Evolutionary conservation across 768 basidiomycete genomes (phyloP).

Genomic region (Hypsizygus marmoreus): DNA sequence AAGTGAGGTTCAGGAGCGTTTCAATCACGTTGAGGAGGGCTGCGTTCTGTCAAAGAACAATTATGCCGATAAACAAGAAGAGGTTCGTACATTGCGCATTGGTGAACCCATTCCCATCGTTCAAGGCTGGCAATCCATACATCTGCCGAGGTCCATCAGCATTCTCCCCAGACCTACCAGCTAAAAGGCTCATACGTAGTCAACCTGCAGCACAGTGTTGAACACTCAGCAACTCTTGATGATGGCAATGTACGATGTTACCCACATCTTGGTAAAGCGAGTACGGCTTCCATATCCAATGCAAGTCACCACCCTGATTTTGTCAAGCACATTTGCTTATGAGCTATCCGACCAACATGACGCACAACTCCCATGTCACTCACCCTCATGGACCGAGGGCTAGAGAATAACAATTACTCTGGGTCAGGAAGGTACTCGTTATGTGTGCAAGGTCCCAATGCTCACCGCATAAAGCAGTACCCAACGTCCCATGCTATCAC

Average conservation of each 20-base stretch:
- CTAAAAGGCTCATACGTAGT: background rate
- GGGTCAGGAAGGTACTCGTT: background rate
- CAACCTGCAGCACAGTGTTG: constrained; percentile 28
- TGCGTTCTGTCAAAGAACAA: constrained; percentile 27
- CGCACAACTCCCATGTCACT: background rate
- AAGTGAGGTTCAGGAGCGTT: constrained; percentile 69
- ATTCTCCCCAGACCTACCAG: background rate
- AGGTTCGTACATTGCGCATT: constrained; percentile 72
- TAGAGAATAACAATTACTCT: too few relatives aligned
- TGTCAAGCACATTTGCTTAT: background rate
- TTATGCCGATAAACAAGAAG: background rate
- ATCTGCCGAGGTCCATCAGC: constrained; percentile 41
- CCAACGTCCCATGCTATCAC: constrained; percentile 78
- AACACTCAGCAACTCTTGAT: constrained; percentile 15
- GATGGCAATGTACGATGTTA: constrained; percentile 26
- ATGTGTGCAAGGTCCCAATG: constrained; percentile 3
- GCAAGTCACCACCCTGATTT: constrained; percentile 74
- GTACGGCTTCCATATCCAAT: constrained; percentile 92
- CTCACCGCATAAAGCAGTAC: constrained; percentile 82
- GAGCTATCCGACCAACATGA: background rate
- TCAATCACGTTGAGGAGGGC: constrained; percentile 82
- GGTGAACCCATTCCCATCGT: constrained; percentile 75
- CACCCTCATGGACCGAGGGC: constrained; percentile 80
- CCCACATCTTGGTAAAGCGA: constrained; percentile 69
- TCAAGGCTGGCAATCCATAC: constrained; percentile 71